phyloP scores from a whole-genome alignment of 768 basidiomycete genomes.

The Tylopilus plumbeoviolaceoides region DNA sequence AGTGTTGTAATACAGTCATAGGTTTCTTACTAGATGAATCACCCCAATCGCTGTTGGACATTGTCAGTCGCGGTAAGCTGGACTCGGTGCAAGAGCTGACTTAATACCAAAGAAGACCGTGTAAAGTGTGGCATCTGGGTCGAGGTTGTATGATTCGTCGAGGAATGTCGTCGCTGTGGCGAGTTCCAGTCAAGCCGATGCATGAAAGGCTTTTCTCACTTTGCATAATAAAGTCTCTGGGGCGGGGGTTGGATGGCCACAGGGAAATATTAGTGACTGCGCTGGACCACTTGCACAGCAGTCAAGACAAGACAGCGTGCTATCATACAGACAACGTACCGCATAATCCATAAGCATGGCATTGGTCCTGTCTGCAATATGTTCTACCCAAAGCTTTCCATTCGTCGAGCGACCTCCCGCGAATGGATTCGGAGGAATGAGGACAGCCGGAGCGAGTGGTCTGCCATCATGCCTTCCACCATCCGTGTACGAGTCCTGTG shows the following conservation, averaged over 20 bases:
- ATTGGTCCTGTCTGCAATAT: conserved; percentile 36
- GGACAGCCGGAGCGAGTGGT: conserved; percentile 37
- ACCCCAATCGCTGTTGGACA: conserved; percentile 36
- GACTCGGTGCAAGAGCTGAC: conserved; percentile 25
- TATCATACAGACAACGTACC: conserved; percentile 26
- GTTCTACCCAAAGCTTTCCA: conserved; percentile 48
- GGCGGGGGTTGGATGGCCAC: conserved; percentile 48
- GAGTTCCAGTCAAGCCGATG: background rate
- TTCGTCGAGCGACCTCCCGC: conserved; percentile 52
- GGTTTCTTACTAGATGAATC: conserved; percentile 37
- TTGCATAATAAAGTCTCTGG: conserved; percentile 46
- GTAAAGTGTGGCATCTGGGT: conserved; percentile 47
- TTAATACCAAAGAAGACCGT: conserved; percentile 55
- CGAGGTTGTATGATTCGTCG: conserved; percentile 39
- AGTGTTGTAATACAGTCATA: background rate
- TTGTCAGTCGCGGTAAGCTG: conserved; percentile 1
- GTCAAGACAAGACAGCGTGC: background rate
- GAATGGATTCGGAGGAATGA: conserved; percentile 39
- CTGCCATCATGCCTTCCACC: conserved; percentile 47
- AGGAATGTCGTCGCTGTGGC: conserved; percentile 41
- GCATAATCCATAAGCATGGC: conserved; percentile 49
- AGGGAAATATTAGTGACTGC: conserved; percentile 45
- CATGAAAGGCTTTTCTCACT: conserved; percentile 24
- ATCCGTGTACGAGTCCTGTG: conserved; percentile 48
- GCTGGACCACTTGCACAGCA: conserved; percentile 28